Conservation (phyloP, 495 filamentous ascomycete species). For the Xeromyces bisporus region DNA sequence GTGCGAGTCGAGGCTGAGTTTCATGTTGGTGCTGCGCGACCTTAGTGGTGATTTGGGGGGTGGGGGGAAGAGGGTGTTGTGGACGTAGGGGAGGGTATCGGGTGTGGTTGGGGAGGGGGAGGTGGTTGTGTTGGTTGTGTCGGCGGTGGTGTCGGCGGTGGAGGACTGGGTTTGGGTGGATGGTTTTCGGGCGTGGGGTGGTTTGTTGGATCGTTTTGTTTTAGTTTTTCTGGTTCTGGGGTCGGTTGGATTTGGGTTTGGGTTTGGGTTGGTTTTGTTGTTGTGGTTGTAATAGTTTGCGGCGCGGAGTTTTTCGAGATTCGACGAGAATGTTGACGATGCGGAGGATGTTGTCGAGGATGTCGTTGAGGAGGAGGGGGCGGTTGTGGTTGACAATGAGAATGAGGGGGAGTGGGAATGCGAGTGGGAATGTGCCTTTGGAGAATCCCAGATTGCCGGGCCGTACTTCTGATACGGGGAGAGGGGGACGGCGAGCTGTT, state of each 20-base stretch:
- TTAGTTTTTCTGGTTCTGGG: no score
- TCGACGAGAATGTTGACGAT: no score
- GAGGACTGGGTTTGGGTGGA: neutral
- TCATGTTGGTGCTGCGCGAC: neutral
- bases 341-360: neutral
- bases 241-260: no score
- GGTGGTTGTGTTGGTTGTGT: neutral
- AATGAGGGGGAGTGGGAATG: conserved; percentile 11
- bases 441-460: conserved; percentile 20
- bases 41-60: neutral
- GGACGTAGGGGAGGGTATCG: no score
- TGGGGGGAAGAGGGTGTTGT: no score
- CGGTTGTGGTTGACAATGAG: no score
- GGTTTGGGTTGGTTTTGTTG: no score
- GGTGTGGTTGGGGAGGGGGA: no score
- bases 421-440: conserved; percentile 7
- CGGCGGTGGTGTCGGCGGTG: neutral
- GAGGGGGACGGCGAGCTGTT: conserved; percentile 19
- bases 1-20: neutral
- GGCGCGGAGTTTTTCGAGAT: no score
- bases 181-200: no score
- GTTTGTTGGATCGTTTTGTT: no score
- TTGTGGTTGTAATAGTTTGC: no score
- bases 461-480: conserved; percentile 24
- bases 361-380: conserved; percentile 1